These are phyloP conservation scores for Scorias spongiosa DNA, from an alignment of 2,329 filamentous ascomycete genomes.

Conservation along the genomic window DNA sequence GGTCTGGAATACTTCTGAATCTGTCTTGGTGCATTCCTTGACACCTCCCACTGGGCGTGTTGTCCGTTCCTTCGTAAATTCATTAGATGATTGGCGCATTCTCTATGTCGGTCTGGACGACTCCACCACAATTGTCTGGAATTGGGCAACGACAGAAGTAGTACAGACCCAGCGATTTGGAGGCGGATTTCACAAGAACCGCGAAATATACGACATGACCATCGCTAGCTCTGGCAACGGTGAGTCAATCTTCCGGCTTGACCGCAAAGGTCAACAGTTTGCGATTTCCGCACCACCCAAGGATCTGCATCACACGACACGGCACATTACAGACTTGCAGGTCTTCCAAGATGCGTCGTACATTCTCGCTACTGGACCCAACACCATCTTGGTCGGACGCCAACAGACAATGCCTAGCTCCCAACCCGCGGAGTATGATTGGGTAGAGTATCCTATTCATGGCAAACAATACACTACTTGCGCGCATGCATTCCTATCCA, in stretches of 20 bases:
- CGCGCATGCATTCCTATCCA: background rate
- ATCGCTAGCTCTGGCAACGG: background rate
- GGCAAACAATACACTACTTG: background rate
- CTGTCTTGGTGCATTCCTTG: background rate
- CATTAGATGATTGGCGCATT: background rate
- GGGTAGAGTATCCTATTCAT: background rate
- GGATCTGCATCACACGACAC: background rate
- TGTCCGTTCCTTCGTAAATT: background rate
- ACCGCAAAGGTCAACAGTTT: background rate
- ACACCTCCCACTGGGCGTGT: background rate
- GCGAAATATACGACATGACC: background rate
- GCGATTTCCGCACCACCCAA: background rate
- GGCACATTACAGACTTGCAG: background rate
- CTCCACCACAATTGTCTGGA: background rate
- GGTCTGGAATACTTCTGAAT: conserved; percentile 3
- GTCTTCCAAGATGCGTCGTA: background rate
- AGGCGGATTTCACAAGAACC: background rate
- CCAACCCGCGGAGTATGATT: background rate
- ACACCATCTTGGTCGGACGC: background rate
- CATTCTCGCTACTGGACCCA: background rate
- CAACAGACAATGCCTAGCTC: background rate
- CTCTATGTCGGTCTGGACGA: background rate
- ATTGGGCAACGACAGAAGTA: background rate
- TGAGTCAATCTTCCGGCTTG: background rate
- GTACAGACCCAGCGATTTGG: background rate